A percentile compares a stretch with the other conserved stretches of the same genome.
Evolutionary conservation across 768 basidiomycete genomes (phyloP).

Genomic region (Boletus subcaerulescens): DNA sequence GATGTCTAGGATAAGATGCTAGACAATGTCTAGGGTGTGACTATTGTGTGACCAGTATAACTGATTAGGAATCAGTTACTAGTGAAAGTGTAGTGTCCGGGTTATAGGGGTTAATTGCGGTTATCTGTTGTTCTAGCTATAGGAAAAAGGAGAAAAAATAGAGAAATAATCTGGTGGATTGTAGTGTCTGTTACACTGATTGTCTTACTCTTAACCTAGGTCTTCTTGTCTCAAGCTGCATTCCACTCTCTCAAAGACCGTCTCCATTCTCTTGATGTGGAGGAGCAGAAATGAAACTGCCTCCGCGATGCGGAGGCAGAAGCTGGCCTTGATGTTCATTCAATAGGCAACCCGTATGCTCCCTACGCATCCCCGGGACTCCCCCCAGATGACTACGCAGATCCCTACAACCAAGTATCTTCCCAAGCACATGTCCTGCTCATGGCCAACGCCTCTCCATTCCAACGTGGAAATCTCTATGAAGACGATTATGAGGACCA

Average conservation of each 20-base stretch:
- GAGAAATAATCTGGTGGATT: too few species aligned
- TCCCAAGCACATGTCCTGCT: constrained; percentile 81
- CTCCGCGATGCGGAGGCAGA: constrained; percentile 74
- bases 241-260: constrained; percentile 93
- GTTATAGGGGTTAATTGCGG: too few species aligned
- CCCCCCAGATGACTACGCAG: constrained; percentile 46
- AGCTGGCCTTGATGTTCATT: constrained; percentile 61
- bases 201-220: constrained; percentile 42
- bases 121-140: too few species aligned
- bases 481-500: constrained; percentile 79
- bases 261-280: constrained; percentile 75
- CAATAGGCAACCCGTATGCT: constrained; percentile 66
- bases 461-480: constrained; percentile 73
- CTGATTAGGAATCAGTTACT: too few species aligned
- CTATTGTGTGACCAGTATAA: too few species aligned
- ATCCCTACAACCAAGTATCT: constrained; percentile 44
- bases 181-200: too few species aligned
- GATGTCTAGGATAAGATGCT: too few species aligned
- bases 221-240: constrained; percentile 81
- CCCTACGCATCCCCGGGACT: constrained; percentile 60
- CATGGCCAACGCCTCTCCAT: constrained; percentile 77
- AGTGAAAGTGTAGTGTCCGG: too few species aligned
- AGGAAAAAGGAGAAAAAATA: too few species aligned
- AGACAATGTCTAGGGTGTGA: too few species aligned
- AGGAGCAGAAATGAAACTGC: constrained; percentile 81